These are phyloP conservation scores for Clathrospora elynae DNA, from an alignment of 2,329 filamentous ascomycete genomes.

Conservation along the genomic window DNA sequence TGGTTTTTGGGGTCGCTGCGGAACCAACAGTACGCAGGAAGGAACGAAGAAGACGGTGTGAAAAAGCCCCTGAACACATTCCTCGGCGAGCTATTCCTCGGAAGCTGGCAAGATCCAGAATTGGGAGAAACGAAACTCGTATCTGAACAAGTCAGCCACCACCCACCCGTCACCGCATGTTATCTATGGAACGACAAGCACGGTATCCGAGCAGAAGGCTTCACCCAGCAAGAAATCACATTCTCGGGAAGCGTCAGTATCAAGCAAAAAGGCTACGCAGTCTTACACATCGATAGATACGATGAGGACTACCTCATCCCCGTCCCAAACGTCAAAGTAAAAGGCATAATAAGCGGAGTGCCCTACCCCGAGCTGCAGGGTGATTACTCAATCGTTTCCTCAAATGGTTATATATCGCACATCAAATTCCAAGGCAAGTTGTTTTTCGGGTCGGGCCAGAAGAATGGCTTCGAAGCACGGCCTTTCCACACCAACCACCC, in stretches of 20 bases:
- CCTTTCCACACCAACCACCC: constrained; percentile 45
- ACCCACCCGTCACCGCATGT: constrained; percentile 55
- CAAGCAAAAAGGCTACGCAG: constrained; percentile 54
- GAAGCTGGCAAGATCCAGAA: constrained; percentile 37
- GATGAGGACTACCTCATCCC: constrained; percentile 54
- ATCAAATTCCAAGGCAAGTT: constrained; percentile 54
- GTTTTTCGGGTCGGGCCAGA: constrained; percentile 48
- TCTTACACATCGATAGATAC: constrained; percentile 52
- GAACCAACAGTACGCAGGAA: constrained; percentile 56
- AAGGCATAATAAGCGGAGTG: constrained; percentile 50
- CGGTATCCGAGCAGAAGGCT: constrained; percentile 53
- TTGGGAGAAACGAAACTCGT: constrained; percentile 50
- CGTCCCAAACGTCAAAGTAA: constrained; percentile 54
- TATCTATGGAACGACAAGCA: constrained; percentile 54
- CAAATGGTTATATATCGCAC: constrained; percentile 50
- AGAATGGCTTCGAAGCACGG: constrained; percentile 50
- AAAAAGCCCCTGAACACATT: constrained; percentile 61
- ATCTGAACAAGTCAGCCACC: constrained; percentile 54
- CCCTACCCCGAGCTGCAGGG: constrained; percentile 54
- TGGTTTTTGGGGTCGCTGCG: constrained; percentile 56
- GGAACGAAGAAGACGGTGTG: constrained; percentile 50
- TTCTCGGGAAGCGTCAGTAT: constrained; percentile 53
- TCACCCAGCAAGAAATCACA: constrained; percentile 55
- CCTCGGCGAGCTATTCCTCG: constrained; percentile 56
- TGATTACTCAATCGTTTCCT: constrained; percentile 50